phyloP scores from a whole-genome alignment of 768 basidiomycete genomes.

The Kwoniella pini region DNA sequence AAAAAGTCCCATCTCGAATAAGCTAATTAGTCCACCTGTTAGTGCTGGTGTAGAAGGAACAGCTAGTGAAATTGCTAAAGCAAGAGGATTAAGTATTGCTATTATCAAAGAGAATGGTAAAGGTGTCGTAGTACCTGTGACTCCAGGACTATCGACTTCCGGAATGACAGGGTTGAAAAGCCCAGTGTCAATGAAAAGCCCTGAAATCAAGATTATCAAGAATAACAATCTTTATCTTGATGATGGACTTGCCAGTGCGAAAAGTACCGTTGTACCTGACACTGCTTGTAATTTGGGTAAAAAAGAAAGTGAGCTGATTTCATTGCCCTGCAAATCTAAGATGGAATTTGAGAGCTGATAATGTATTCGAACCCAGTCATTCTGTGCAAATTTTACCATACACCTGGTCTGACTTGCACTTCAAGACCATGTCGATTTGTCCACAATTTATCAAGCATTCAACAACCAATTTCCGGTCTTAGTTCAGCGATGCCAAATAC shows the following conservation, averaged over 20 bases:
- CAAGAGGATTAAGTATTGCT: conserved; percentile 40
- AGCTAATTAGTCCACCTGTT: background rate
- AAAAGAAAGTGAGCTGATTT: conserved; percentile 25
- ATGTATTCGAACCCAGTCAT: conserved; percentile 38
- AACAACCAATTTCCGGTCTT: too few relatives aligned
- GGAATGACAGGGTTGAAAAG: background rate
- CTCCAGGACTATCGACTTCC: conserved; percentile 21
- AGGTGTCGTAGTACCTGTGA: conserved; percentile 24
- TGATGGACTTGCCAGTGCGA: conserved; percentile 2
- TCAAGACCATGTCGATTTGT: conserved; percentile 54
- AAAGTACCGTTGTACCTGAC: conserved; percentile 11
- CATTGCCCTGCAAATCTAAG: background rate
- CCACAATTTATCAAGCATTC: conserved; percentile 36
- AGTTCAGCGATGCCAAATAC: background rate
- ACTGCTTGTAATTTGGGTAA: conserved; percentile 8
- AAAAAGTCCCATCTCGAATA: conserved; percentile 15
- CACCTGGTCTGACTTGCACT: conserved; percentile 52
- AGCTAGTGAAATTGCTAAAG: conserved; percentile 19
- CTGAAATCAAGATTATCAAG: conserved; percentile 5
- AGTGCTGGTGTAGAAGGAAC: background rate
- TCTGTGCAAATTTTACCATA: conserved; percentile 53
- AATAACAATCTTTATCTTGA: background rate
- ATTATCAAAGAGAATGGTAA: conserved; percentile 35
- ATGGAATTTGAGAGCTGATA: background rate
- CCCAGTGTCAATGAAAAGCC: conserved; percentile 3